Conservation (phyloP, 2,329 filamentous ascomycete genomes). For the Neophaeococcomyces aloes region DNA sequence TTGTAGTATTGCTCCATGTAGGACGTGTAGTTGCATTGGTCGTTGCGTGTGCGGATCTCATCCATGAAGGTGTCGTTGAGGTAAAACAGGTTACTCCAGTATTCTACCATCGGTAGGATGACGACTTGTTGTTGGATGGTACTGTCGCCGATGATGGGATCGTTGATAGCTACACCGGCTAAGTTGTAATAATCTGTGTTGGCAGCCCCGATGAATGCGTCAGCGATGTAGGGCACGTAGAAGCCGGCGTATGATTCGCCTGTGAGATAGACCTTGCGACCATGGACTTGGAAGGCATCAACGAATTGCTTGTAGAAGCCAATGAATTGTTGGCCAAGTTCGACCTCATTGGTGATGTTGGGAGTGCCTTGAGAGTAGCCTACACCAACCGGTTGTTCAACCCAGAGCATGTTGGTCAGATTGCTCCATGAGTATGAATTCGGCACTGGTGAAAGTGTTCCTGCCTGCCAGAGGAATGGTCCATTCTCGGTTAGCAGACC, state of each 20-base stretch:
- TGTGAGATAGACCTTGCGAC: conserved; percentile 45
- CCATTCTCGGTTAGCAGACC: conserved; percentile 68
- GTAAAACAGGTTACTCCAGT: conserved; percentile 30
- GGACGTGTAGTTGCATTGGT: conserved; percentile 38
- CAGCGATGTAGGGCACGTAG: conserved; percentile 60
- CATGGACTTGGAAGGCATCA: conserved; percentile 43
- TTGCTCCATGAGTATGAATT: conserved; percentile 50
- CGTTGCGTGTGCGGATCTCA: conserved; percentile 30
- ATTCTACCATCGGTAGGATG: conserved; percentile 8
- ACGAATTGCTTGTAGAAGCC: conserved; percentile 47
- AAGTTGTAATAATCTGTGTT: conserved; percentile 58
- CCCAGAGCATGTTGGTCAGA: conserved; percentile 32
- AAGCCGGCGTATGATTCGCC: conserved; percentile 55
- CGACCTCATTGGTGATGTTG: conserved; percentile 38
- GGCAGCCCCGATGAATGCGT: conserved; percentile 58
- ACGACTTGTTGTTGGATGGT: conserved; percentile 30
- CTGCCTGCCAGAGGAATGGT: conserved; percentile 58
- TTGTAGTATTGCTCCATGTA: conserved; percentile 44
- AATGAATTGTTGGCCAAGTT: conserved; percentile 38
- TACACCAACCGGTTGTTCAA: conserved; percentile 19
- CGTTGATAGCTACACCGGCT: conserved; percentile 46
- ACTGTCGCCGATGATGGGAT: conserved; percentile 36
- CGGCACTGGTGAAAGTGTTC: conserved; percentile 52
- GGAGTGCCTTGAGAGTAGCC: conserved; percentile 28
- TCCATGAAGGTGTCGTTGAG: conserved; percentile 34